phyloP scores from a whole-genome alignment of 2,329 filamentous ascomycete species.

The Talaromyces sp. region DNA sequence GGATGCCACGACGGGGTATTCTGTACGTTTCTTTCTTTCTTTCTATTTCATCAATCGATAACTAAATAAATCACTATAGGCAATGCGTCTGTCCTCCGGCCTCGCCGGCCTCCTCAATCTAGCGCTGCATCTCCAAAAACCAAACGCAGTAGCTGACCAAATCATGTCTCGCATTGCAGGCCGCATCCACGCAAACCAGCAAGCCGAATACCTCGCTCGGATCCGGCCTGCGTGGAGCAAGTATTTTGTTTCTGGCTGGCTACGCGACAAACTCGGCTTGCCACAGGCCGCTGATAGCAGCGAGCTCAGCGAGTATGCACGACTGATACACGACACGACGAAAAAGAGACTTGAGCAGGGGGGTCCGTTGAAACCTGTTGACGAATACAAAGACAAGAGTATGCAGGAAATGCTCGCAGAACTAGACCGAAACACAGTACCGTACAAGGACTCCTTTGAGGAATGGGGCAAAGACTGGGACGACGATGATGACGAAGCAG shows the following conservation, averaged over 20 bases:
- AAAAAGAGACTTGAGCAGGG: constrained; percentile 5
- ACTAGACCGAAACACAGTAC: not conserved
- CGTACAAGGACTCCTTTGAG: not conserved
- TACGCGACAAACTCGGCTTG: constrained; percentile 2
- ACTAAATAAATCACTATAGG: not conserved
- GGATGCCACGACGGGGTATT: constrained; percentile 1
- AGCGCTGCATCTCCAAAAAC: constrained; percentile 3
- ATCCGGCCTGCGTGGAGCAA: constrained; percentile 3
- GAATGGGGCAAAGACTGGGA: not conserved
- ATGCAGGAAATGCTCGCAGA: constrained; percentile 6
- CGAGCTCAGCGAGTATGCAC: not conserved
- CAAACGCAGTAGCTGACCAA: not conserved
- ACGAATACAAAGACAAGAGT: not conserved
- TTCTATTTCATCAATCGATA: not conserved
- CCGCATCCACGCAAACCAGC: constrained; percentile 5
- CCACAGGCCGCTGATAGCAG: not conserved
- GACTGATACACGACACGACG: not conserved
- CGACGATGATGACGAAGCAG: not conserved
- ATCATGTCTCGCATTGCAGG: constrained; percentile 8
- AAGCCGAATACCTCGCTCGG: not conserved
- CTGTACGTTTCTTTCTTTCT: not conserved
- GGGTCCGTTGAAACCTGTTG: not conserved
- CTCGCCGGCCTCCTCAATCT: constrained; percentile 4
- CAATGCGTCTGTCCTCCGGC: not conserved
- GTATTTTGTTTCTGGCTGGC: constrained; percentile 7